Evolutionary conservation across 345 rosid genomes (phyloP).

Genomic region (Citropsis articulata): DNA sequence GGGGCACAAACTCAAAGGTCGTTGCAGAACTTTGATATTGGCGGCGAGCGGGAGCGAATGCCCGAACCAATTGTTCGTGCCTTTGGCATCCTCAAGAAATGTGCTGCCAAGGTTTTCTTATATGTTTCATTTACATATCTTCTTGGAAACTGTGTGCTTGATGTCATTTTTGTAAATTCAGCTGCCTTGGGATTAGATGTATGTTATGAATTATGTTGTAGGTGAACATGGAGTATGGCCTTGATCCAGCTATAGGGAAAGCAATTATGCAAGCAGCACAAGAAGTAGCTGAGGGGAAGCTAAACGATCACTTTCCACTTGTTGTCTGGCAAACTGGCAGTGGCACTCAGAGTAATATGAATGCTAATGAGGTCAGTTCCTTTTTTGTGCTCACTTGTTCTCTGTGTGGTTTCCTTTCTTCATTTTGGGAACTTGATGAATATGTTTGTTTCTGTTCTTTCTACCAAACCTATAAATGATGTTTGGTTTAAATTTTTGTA

Average conservation of each 20-base stretch:
- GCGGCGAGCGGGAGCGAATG: conserved; percentile 90
- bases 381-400: neutral
- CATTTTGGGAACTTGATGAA: neutral
- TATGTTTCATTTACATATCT: neutral
- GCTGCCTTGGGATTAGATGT: neutral
- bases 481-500: neutral
- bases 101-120: conserved; percentile 76
- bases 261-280: conserved; percentile 93
- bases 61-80: conserved; percentile 95
- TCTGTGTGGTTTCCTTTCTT: neutral
- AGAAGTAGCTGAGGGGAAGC: conserved; percentile 89
- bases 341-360: conserved; percentile 99
- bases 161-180: neutral
- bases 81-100: conserved; percentile 89
- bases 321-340: conserved; percentile 99
- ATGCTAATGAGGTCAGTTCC: conserved; percentile 83
- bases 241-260: conserved; percentile 77
- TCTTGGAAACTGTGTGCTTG: neutral
- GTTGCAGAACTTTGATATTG: conserved; percentile 89
- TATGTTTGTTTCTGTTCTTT: neutral
- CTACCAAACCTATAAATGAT: neutral
- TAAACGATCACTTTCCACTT: conserved; percentile 85
- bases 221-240: conserved; percentile 95
- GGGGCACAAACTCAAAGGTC: conserved; percentile 99
- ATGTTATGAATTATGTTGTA: conserved; percentile 20